Conservation (phyloP, 2,329 filamentous ascomycete species). For the Claviceps africana region DNA sequence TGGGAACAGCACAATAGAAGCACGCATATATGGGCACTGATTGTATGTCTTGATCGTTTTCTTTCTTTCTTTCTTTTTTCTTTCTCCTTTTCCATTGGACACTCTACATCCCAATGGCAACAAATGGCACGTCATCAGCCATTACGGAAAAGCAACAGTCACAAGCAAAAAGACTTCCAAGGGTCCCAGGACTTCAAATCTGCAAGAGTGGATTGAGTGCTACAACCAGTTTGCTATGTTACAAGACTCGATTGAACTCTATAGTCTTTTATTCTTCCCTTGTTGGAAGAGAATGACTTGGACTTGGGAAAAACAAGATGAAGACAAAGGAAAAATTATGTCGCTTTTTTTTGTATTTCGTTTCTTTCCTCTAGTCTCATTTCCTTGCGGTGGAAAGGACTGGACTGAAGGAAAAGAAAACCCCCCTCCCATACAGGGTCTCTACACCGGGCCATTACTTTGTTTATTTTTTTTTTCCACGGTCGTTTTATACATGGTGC, state of each 20-base stretch:
- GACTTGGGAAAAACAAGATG: background rate
- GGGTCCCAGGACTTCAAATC: too few relatives aligned
- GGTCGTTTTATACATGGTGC: constrained; percentile 3
- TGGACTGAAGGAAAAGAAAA: background rate
- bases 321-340: background rate
- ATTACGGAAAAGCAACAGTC: too few relatives aligned
- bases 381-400: background rate
- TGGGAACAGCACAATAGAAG: too few relatives aligned
- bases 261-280: background rate
- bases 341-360: background rate
- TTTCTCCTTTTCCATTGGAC: too few relatives aligned
- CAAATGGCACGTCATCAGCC: too few relatives aligned
- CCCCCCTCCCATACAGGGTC: background rate
- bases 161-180: background rate
- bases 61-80: background rate
- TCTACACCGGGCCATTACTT: background rate
- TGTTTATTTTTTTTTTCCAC: background rate
- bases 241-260: constrained; percentile 5
- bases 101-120: too few relatives aligned
- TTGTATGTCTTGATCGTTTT: background rate
- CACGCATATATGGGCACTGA: too few relatives aligned
- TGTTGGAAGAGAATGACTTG: background rate
- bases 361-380: background rate
- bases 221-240: constrained; percentile 1
- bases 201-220: background rate